phyloP scores from a whole-genome alignment of 495 filamentous ascomycete genomes.

The Penicillium macrosclerotiorum region DNA sequence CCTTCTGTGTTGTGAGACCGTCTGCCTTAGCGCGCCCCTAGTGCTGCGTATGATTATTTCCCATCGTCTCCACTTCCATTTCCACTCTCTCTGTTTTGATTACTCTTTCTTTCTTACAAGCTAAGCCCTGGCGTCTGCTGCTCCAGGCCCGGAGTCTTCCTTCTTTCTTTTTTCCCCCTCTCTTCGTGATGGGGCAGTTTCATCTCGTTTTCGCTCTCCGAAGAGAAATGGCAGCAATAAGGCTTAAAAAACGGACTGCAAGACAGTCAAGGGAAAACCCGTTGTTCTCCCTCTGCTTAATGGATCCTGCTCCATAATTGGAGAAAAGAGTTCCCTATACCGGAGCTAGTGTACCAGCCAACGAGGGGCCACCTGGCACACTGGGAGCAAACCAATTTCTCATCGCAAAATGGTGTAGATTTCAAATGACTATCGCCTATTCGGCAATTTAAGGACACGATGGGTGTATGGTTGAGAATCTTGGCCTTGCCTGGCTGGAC shows the following conservation, averaged over 20 bases:
- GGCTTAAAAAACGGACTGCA: no score
- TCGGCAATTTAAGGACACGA: conserved; percentile 5
- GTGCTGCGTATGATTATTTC: conserved; percentile 22
- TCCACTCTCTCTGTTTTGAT: conserved; percentile 1
- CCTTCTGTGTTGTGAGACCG: conserved; percentile 26
- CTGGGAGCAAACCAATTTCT: conserved; percentile 11
- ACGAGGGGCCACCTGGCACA: conserved; percentile 6
- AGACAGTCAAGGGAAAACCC: neutral
- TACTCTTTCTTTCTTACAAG: neutral
- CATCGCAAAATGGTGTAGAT: conserved; percentile 11
- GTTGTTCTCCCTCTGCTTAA: neutral
- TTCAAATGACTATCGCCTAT: conserved; percentile 13
- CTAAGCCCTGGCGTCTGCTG: conserved; percentile 19
- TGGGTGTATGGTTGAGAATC: neutral
- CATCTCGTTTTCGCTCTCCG: neutral
- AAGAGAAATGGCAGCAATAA: no score
- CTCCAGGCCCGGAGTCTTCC: neutral
- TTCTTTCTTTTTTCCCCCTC: no score
- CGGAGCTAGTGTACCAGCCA: neutral
- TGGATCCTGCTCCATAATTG: neutral
- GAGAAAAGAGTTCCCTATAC: neutral
- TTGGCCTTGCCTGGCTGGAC: neutral
- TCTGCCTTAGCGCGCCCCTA: conserved; percentile 29
- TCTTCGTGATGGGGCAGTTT: no score
- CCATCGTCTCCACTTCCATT: conserved; percentile 17